Evolutionary conservation across 164 flowering plant species (phyloP).

Genomic region (Vitis amurensis): DNA sequence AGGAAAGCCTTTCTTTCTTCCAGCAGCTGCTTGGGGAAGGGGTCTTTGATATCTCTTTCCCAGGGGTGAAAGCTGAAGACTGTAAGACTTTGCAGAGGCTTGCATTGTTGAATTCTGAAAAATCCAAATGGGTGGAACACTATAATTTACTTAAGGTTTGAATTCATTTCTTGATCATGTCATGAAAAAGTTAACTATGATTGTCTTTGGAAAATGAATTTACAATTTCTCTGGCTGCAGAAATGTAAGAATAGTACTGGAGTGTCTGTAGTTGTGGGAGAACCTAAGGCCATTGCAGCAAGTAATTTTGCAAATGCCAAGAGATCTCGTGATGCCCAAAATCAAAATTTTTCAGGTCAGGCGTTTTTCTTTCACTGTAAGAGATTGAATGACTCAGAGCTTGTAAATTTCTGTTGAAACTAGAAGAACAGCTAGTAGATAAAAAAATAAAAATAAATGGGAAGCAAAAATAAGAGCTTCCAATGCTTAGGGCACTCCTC

Average conservation of each 20-base stretch:
- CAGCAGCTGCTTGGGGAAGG: slow-evolving; percentile 80
- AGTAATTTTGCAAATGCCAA: slow-evolving; percentile 31
- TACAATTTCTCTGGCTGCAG: slow-evolving; percentile 32
- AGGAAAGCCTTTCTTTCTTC: slow-evolving; percentile 62
- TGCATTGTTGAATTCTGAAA: slow-evolving; percentile 46
- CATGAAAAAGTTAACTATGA: neutral
- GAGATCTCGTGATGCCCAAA: slow-evolving; percentile 44
- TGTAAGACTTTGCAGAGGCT: slow-evolving; percentile 64
- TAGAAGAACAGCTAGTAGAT: neutral
- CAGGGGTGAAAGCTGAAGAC: slow-evolving; percentile 51
- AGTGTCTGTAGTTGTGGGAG: slow-evolving; percentile 25
- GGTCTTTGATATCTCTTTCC: slow-evolving; percentile 57
- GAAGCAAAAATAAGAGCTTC: neutral
- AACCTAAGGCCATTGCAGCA: slow-evolving; percentile 24
- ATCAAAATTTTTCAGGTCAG: slow-evolving; percentile 57
- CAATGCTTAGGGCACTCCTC: no score
- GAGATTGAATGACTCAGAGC: neutral
- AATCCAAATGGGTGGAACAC: slow-evolving; percentile 77
- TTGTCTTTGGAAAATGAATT: neutral
- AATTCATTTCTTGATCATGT: slow-evolving; percentile 7
- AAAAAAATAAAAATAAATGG: neutral
- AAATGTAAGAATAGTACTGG: slow-evolving; percentile 34
- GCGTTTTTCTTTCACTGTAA: neutral
- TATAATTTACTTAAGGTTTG: slow-evolving; percentile 68
- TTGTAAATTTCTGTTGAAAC: neutral